Percentiles rank a stretch among this genome's conserved stretches.
Conservation (phyloP, 1,284 basidiomycete species). For the Cryptococcus hybrid region DNA sequence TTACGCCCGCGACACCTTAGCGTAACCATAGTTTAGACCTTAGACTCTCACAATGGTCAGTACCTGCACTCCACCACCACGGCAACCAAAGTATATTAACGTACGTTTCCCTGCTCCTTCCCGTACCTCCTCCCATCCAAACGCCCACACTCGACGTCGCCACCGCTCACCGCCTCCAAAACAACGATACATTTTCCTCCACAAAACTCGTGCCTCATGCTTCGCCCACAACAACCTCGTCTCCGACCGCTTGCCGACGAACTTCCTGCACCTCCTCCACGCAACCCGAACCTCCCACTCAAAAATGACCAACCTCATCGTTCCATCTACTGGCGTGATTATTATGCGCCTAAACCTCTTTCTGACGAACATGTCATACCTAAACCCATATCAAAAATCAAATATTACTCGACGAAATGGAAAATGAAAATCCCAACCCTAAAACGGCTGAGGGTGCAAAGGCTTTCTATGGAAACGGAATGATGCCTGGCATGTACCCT, state of each 20-base stretch:
- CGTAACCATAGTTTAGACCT: too few species aligned
- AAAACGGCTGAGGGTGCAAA: conserved; percentile 20
- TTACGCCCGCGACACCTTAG: too few species aligned
- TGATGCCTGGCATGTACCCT: conserved; percentile 15
- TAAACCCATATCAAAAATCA: conserved; percentile 20
- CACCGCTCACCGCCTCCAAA: neutral
- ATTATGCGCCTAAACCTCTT: conserved; percentile 12
- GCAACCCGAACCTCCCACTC: neutral
- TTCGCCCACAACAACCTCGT: neutral
- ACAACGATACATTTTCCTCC: neutral
- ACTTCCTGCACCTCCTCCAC: neutral
- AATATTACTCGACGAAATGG: conserved; percentile 31
- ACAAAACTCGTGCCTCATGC: neutral
- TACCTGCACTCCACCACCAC: neutral
- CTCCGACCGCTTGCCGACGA: neutral
- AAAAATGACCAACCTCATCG: neutral
- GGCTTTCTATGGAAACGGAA: conserved; percentile 26
- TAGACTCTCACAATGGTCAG: neutral
- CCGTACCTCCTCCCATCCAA: neutral
- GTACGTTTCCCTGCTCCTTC: conserved; percentile 11
- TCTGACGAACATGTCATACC: conserved; percentile 12
- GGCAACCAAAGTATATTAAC: conserved; percentile 2
- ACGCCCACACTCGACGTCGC: neutral
- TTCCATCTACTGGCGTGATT: conserved; percentile 19
- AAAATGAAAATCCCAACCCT: conserved; percentile 24